phyloP scores from a whole-genome alignment of 495 filamentous ascomycete genomes.

The Lophiotrema nucula region DNA sequence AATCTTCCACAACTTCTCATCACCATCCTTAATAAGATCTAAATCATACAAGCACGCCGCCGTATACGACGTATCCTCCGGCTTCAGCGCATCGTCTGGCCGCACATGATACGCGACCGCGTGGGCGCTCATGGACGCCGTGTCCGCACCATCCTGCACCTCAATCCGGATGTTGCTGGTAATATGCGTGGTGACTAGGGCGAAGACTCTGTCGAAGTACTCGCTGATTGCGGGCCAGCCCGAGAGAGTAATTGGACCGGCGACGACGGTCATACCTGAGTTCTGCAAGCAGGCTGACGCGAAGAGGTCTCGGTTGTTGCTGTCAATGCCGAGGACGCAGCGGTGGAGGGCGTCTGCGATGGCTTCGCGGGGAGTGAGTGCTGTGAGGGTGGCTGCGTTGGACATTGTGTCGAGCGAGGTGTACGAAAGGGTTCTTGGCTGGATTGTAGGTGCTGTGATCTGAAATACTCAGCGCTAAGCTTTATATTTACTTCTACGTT shows the following conservation, averaged over 20 bases:
- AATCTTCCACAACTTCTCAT: slow-evolving; percentile 34
- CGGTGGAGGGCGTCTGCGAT: slow-evolving; percentile 32
- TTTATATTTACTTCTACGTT: slow-evolving; percentile 15
- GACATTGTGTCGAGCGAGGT: slow-evolving; percentile 18
- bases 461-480: slow-evolving; percentile 8
- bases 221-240: slow-evolving; percentile 20
- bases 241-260: slow-evolving; percentile 12
- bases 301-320: slow-evolving; percentile 22
- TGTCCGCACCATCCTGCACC: slow-evolving; percentile 26
- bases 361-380: slow-evolving; percentile 26
- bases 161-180: slow-evolving; percentile 34
- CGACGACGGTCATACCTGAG: slow-evolving; percentile 16
- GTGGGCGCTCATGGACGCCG: slow-evolving; percentile 25
- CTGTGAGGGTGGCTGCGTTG: slow-evolving; percentile 19
- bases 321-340: slow-evolving; percentile 29
- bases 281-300: slow-evolving; percentile 21
- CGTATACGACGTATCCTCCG: slow-evolving; percentile 21
- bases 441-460: slow-evolving; percentile 12
- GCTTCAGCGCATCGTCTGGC: slow-evolving; percentile 20
- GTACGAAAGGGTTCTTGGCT: slow-evolving; percentile 9
- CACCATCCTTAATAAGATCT: slow-evolving; percentile 27
- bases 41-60: slow-evolving; percentile 20
- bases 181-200: slow-evolving; percentile 25
- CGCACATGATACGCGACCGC: slow-evolving; percentile 29
- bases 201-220: slow-evolving; percentile 15